A percentile compares a stretch with the other conserved stretches of the same genome.
Conservation (phyloP, 2,329 filamentous ascomycete species). For the Colletotrichum tamarilloi region DNA sequence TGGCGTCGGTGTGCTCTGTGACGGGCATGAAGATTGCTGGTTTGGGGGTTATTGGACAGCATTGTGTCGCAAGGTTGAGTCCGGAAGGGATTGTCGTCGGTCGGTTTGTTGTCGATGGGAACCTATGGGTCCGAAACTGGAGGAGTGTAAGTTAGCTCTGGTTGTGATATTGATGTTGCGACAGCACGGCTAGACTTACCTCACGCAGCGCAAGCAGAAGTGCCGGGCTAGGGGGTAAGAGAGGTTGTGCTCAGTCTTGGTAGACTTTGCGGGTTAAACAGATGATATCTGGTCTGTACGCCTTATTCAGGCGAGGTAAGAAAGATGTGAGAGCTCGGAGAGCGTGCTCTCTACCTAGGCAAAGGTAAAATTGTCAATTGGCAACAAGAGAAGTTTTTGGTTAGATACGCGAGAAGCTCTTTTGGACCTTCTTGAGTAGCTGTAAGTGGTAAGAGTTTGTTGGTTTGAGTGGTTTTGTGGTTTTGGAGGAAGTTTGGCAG, state of each 20-base stretch:
- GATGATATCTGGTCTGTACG: conserved; percentile 37
- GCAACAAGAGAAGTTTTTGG: conserved; percentile 6
- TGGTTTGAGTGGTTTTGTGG: neutral
- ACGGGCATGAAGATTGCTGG: conserved; percentile 78
- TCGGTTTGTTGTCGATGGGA: conserved; percentile 61
- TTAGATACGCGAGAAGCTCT: conserved; percentile 24
- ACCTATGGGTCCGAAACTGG: conserved; percentile 61
- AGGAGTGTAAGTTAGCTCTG: conserved; percentile 41
- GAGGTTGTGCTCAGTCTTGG: conserved; percentile 60
- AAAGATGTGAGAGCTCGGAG: conserved; percentile 21
- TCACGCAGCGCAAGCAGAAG: conserved; percentile 86
- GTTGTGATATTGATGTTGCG: neutral
- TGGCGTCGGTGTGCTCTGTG: conserved; percentile 86
- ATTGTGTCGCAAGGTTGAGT: conserved; percentile 79
- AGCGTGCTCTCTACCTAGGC: conserved; percentile 35
- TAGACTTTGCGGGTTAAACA: conserved; percentile 49
- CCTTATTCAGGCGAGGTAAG: conserved; percentile 47
- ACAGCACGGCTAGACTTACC: conserved; percentile 59
- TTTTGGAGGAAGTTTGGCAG: neutral
- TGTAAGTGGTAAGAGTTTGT: neutral
- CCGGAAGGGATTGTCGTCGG: conserved; percentile 69
- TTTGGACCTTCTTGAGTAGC: conserved; percentile 14
- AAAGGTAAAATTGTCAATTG: conserved; percentile 35
- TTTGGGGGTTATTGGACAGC: conserved; percentile 75
- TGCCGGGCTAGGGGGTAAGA: conserved; percentile 72